Percentiles rank a stretch among this genome's conserved stretches.
Evolutionary conservation across 192 early-diverging fungal species (phyloP).

Genomic region (Coemansia sp.): DNA sequence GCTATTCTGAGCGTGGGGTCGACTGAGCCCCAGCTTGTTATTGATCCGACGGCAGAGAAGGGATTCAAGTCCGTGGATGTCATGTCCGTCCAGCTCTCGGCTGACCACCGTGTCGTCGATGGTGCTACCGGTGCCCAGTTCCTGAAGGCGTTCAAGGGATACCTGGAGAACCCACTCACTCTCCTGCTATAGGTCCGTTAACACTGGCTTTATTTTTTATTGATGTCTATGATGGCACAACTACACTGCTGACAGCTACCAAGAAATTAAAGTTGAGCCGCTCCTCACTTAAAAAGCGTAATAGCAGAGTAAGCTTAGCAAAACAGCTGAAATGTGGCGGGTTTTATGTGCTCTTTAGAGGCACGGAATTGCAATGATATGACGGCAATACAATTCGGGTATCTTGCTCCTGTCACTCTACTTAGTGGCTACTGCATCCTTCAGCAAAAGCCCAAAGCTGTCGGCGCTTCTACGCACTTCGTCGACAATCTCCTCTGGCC

Average conservation of each 20-base stretch:
- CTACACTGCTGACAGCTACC: too few species aligned
- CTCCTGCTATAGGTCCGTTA: constrained; percentile 77
- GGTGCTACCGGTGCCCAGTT: constrained; percentile 93
- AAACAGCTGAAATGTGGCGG: too few species aligned
- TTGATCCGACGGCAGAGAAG: constrained; percentile 62
- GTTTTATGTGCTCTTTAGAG: too few species aligned
- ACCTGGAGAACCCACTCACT: constrained; percentile 94
- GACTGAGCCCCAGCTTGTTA: constrained; percentile 75
- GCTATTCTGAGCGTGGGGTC: constrained; percentile 94
- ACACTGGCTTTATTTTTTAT: constrained; percentile 39
- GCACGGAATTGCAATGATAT: too few species aligned
- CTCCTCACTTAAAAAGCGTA: too few species aligned
- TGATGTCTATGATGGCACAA: background rate
- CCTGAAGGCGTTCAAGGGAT: constrained; percentile 85
- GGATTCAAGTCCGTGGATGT: constrained; percentile 75
- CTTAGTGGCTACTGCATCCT: too few species aligned
- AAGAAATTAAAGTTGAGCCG: too few species aligned
- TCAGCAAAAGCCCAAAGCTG: too few species aligned
- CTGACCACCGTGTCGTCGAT: constrained; percentile 96
- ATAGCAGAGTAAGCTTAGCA: too few species aligned
- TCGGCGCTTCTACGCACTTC: too few species aligned
- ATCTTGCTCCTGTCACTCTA: background rate
- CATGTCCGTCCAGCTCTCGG: constrained; percentile 86
- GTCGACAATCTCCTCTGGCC: background rate
- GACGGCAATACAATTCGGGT: background rate